Evolutionary conservation across 1,139 yeast genomes (phyloP), one percentile per base, ranked within the genome.

Genomic region (Ashbya aceris): DNA sequence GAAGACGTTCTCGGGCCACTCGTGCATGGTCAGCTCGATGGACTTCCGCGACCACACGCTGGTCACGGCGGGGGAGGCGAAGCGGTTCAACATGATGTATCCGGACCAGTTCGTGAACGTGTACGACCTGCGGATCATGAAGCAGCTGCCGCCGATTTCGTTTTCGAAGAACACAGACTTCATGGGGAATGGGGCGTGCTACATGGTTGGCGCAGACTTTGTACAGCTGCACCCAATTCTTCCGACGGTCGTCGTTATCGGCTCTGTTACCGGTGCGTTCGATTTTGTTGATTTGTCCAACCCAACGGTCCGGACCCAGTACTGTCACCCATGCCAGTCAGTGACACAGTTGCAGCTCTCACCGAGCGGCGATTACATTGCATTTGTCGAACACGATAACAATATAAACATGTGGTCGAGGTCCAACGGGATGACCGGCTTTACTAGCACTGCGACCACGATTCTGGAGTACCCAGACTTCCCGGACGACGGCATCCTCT

Each of bases 191-290:
- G 60, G 60, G 3, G 85, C 95, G 0, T 35, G 37, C 6, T 29
- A 38, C 13, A 30, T 36, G 9, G 82, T 87, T 0, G 97, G 97
- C 4, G 96, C 97, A 1, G 73, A 85, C 6, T 83, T 76, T 58
- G 93, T 83, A 1, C 73, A 83, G 40, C 71, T 89, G 49, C 97
- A 89, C 62, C 96, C 97, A 3, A 83, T 83, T 48, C 63, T 87
- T 45, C 83, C 96, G 9, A 83, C 86, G 34, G 78, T 84, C 39
- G 75, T 87, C 36, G 63, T 87, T 8, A 77, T 85, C 13, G 82
- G 86, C 0, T 83, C 96, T 0, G 71, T 71, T 13, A 62, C 75
- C 27, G 98, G 98, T 7, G 93, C 85, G 49, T 66, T 93, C 45
- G 95, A 87, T 54, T 79, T 87, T 52, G 74, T 86, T 20, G 97